Base-by-base conservation (phyloP, 495 filamentous ascomycete genomes). In the Neurospora tetrasperma region DNA sequence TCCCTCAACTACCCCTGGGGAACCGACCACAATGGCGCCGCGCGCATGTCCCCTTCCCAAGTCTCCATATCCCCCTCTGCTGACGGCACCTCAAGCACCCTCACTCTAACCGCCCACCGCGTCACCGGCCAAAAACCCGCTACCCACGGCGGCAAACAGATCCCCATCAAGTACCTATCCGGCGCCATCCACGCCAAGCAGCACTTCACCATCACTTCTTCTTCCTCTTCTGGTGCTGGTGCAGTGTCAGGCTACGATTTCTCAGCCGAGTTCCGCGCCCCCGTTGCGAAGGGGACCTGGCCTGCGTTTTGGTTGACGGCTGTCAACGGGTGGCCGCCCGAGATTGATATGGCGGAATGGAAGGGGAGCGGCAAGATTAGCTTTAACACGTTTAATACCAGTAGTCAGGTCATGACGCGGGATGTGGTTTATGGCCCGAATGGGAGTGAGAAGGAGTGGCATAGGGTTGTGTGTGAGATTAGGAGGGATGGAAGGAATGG, bases 301-400 rank as follows among this genome's bases (percentile, higher is more conserved):
- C 87, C 87, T 5, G 88, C 88, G 0, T 86, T 92, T 27, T 92
- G 90, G 90, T 78, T 91, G 9, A 88, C 88, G 1, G 89, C 86
- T 18, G 85, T 86, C 0, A 76, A 82, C 20, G 85, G 87, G 42
- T 92, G 90, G 90, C 90, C 90, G 69, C 88, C 88, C 0, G 88
- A 89, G 83, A 82, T 89, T 44, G 88, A 90, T 73, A 82, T 89
- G 80, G 88, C 87, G 1, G 88, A 89, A 78, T 89, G 88, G 88
- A 90, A 89, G 75, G 87, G 88, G 5, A 83, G 80, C n/a, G 88
- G 87, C 8, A 84, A 88, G 76, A 87, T 90, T 69, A 85, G 82
- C 10, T 89, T 89, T 79, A 90, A 90, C 71, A 89, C 86, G 1
- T 89, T 89, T 78, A 89, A 89, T 74, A 86, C 86, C 10, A 85